Percentiles rank a stretch among this genome's conserved stretches.
These are phyloP conservation scores for Chrysoporthe deuterocubensis DNA, from an alignment of 2,329 filamentous ascomycete species.

Conservation along the genomic window DNA sequence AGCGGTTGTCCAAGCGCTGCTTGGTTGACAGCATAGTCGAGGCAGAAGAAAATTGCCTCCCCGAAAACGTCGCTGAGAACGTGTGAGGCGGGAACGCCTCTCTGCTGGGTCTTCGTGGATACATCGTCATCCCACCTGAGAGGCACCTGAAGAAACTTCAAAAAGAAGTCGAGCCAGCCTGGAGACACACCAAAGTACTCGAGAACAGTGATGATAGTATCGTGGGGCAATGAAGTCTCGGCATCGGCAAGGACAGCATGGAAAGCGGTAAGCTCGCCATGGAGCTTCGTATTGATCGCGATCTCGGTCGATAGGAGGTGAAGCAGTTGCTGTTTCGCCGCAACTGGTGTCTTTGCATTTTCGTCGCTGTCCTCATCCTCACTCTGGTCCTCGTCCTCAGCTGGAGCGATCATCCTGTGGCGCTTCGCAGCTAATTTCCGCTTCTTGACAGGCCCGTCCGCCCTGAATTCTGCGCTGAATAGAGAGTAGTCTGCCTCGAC, in stretches of 20 bases:
- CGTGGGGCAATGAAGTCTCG: constrained; percentile 53
- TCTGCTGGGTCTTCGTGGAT: constrained; percentile 49
- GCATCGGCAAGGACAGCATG: constrained; percentile 52
- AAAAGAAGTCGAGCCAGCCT: constrained; percentile 63
- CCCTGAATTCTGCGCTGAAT: neutral
- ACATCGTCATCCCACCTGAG: constrained; percentile 61
- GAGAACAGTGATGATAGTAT: constrained; percentile 60
- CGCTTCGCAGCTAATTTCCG: neutral
- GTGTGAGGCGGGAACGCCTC: constrained; percentile 65
- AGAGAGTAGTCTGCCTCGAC: constrained; percentile 42
- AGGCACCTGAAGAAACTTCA: constrained; percentile 61
- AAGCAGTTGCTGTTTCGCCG: constrained; percentile 52
- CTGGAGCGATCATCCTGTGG: too few species aligned
- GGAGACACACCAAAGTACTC: constrained; percentile 62
- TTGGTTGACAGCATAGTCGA: constrained; percentile 68
- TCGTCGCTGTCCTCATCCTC: constrained; percentile 29
- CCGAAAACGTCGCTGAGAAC: constrained; percentile 62
- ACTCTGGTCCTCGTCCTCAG: constrained; percentile 28
- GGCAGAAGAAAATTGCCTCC: constrained; percentile 64
- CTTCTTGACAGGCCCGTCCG: neutral
- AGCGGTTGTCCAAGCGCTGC: constrained; percentile 56
- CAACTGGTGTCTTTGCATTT: constrained; percentile 40
- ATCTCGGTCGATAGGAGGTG: constrained; percentile 53
- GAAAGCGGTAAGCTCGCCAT: constrained; percentile 50
- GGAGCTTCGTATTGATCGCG: constrained; percentile 47